Percentiles rank a stretch among this genome's conserved stretches.
phyloP scores from a whole-genome alignment of 345 rosid species.

The Anacardium occidentale region DNA sequence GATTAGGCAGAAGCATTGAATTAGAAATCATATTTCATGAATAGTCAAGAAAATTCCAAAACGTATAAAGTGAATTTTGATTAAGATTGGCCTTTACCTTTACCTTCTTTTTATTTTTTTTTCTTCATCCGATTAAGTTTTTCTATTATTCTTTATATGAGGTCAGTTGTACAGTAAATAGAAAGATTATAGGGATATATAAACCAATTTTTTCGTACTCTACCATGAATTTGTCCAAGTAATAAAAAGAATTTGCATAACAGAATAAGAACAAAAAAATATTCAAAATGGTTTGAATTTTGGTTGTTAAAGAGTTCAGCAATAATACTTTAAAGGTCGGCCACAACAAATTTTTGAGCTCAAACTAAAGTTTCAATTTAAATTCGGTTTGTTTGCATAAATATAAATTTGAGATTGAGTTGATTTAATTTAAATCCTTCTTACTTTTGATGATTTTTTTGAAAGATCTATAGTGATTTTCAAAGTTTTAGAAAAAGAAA shows the following conservation, averaged over 20 bases:
- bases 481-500: no score
- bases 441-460: neutral
- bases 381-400: no score
- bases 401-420: no score
- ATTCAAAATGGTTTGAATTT: neutral
- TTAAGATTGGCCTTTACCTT: neutral
- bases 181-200: neutral
- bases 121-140: neutral
- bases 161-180: neutral
- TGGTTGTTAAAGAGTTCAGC: no score
- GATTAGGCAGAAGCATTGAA: slow-evolving; percentile 17
- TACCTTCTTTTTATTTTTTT: neutral
- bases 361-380: no score
- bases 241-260: no score
- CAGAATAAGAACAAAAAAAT: no score
- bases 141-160: neutral
- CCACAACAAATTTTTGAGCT: no score
- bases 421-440: no score
- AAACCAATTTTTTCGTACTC: neutral
- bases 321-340: no score
- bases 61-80: neutral
- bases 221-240: neutral
- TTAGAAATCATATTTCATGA: neutral
- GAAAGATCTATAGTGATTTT: neutral
- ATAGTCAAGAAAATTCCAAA: neutral